Evolutionary conservation across 495 filamentous ascomycete species (phyloP).

Genomic region (Hypoxylon fuscum): DNA sequence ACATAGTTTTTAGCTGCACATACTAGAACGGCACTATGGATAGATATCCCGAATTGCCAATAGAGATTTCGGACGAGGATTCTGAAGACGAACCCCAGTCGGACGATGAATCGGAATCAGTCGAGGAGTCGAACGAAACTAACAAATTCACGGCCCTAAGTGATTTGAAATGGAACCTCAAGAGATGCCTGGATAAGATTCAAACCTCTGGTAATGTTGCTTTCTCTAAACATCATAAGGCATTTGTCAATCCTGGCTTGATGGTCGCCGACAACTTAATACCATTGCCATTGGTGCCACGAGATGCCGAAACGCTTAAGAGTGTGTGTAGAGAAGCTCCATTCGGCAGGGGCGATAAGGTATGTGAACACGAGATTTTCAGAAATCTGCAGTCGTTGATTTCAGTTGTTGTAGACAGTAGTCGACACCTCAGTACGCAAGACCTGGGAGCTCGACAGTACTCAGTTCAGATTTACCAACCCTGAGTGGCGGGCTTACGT

Average conservation of each 20-base stretch:
- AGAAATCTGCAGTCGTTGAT: neutral
- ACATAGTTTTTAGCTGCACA: too few species aligned
- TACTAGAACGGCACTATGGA: too few species aligned
- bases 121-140: neutral
- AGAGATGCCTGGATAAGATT: conserved; percentile 15
- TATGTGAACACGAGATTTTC: conserved; percentile 7
- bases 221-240: conserved; percentile 4
- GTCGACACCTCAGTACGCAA: conserved; percentile 56
- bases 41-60: too few species aligned
- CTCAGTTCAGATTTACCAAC: conserved; percentile 53
- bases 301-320: conserved; percentile 51
- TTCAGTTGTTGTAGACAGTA: conserved; percentile 43
- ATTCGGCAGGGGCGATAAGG: conserved; percentile 52
- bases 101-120: neutral
- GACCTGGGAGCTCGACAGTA: conserved; percentile 59
- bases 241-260: conserved; percentile 51
- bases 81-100: neutral
- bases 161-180: neutral
- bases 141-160: neutral
- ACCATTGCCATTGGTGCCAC: conserved; percentile 51
- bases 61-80: too few species aligned
- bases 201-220: conserved; percentile 17
- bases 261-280: conserved; percentile 48
- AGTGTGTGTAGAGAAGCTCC: conserved; percentile 50
- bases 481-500: conserved; percentile 58